Conservation (phyloP, 441 rosid species). For the Eruca vesicaria region DNA sequence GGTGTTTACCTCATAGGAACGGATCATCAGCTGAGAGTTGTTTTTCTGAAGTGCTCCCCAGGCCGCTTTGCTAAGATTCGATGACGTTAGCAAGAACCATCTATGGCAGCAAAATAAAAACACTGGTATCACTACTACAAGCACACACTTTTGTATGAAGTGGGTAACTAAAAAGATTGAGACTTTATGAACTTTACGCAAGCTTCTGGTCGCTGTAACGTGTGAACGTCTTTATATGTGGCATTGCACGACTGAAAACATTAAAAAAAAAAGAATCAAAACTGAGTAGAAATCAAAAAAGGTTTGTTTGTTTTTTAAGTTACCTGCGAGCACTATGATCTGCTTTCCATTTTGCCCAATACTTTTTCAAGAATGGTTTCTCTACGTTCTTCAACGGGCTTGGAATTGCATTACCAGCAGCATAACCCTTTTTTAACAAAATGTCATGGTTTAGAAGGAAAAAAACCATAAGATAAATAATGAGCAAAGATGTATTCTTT, state of each 20-base stretch:
- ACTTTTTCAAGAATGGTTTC: constrained; percentile 75
- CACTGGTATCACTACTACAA: constrained; percentile 20
- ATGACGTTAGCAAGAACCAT: constrained; percentile 87
- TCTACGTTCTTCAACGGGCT: constrained; percentile 90
- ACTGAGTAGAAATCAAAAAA: constrained; percentile 14
- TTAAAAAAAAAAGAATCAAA: not conserved
- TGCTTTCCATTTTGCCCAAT: constrained; percentile 96
- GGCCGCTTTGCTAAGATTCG: constrained; percentile 97
- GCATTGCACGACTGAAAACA: constrained; percentile 81
- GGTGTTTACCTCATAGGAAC: constrained; percentile 84
- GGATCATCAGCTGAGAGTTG: constrained; percentile 89
- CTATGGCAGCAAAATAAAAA: constrained; percentile 38
- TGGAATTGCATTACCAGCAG: constrained; percentile 86
- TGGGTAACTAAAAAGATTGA: constrained; percentile 1
- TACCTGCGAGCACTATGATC: constrained; percentile 81
- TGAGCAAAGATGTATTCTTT: not conserved
- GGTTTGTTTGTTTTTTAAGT: not conserved
- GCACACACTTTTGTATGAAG: not conserved
- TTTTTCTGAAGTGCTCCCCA: constrained; percentile 98
- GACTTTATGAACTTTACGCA: constrained; percentile 57
- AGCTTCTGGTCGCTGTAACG: constrained; percentile 78
- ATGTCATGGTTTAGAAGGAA: constrained; percentile 21
- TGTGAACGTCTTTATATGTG: constrained; percentile 91
- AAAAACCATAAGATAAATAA: not conserved
- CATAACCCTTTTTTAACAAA: constrained; percentile 69